Base-by-base conservation (phyloP, 129 eudicot genomes). In the Gnaphalium uliginosum region DNA sequence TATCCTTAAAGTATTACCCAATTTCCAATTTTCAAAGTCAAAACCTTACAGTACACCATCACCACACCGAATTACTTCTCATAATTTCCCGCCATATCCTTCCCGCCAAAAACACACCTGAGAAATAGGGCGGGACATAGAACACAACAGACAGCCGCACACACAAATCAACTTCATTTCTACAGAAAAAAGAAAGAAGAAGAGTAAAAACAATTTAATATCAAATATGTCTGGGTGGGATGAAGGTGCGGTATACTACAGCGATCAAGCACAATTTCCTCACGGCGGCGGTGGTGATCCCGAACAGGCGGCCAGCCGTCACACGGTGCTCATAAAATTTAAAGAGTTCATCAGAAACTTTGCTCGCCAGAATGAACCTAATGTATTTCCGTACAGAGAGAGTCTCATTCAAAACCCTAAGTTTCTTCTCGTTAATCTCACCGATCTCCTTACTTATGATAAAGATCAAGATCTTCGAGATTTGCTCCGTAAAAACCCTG, bases 211-310 rank as follows among this genome's bases (percentile, higher is more conserved):
- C 11, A 15, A 11, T 19, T 8, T 9, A 54, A 27, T 64, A 11
- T 51, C 15, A 27, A 76, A 81, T 76, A 92, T 92, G 98, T 92
- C 98, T 7, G 98, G 98, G 4, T 92, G 96, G 95, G 95, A 90
- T 60, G 98, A 93, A 76, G 96, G 98, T 8, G 96, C 81, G 10
- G 79, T 91, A 15, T 86, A 73, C 90, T 95, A 95, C 89, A 95
- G 99, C 87, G 99, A 95, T 86, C 99, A 95, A 69, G 97, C 99
- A 5, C 97, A 95, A 83, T 95, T 89, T 76, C 97, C 96, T 41
- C 87, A 62, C 22, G 96, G 91, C 68, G 82, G 73, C 77, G 73
- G 72, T 64, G 85, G 83, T 69, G 89, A 82, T 32, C 60, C 72
- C 0, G 92, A 81, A 33, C 93, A 79, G 72, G 83, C 88, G 57